Conservation (phyloP, 1,284 basidiomycete species). For the Pascua sp. region DNA sequence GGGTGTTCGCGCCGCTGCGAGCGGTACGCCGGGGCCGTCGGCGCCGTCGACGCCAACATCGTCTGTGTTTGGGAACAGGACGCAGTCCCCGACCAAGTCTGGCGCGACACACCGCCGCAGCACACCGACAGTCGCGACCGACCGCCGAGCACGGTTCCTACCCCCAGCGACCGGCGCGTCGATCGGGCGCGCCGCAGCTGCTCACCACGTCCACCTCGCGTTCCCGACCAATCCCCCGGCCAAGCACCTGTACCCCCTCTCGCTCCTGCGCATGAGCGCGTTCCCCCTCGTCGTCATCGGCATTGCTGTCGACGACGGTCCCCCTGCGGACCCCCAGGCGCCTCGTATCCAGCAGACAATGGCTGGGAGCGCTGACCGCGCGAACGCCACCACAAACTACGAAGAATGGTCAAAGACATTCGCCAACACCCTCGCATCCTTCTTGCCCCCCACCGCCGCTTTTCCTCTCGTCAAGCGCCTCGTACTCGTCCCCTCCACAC, state of each 20-base stretch:
- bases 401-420: constrained; percentile 29
- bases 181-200: constrained; percentile 30
- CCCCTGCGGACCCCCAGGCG: not conserved
- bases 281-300: constrained; percentile 46
- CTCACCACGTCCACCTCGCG: constrained; percentile 40
- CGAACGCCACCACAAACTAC: constrained; percentile 37
- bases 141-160: constrained; percentile 30
- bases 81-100: not conserved
- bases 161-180: constrained; percentile 24
- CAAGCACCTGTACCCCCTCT: constrained; percentile 37
- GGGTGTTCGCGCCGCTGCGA: no score
- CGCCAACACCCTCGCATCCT: constrained; percentile 30
- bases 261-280: constrained; percentile 33
- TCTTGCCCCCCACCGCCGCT: constrained; percentile 59
- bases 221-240: constrained; percentile 35
- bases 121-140: not conserved
- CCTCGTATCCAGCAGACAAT: constrained; percentile 22
- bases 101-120: constrained; percentile 4
- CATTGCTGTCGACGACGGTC: constrained; percentile 30
- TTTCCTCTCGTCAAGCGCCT: constrained; percentile 64
- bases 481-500: constrained; percentile 53
- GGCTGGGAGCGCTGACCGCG: constrained; percentile 29
- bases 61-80: not conserved
- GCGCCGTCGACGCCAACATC: not conserved
- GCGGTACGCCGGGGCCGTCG: no score